Evolutionary conservation across 352 stramenopile genomes (phyloP).

Genomic region (Sclerospora graminicola): DNA sequence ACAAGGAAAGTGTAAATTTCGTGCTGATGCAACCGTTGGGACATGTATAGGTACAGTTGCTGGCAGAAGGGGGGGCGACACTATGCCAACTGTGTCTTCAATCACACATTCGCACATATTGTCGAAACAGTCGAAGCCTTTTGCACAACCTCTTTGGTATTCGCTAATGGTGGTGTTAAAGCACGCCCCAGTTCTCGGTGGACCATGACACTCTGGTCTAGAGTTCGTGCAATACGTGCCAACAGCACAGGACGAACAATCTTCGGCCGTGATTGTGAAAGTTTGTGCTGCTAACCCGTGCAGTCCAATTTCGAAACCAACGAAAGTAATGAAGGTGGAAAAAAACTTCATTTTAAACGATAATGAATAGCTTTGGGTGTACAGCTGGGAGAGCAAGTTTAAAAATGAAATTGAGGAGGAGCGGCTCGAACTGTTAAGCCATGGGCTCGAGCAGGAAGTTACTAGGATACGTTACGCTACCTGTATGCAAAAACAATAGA

Average conservation of each 20-base stretch:
- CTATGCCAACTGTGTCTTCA: slow-evolving; percentile 4
- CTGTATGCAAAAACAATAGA: too few species aligned
- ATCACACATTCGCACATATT: slow-evolving; percentile 20
- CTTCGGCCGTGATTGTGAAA: slow-evolving; percentile 3
- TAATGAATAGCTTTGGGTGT: not conserved
- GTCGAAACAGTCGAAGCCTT: slow-evolving; percentile 20
- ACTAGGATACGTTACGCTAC: too few species aligned
- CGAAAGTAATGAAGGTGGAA: slow-evolving; percentile 5
- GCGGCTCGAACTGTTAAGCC: not conserved
- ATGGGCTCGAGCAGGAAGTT: not conserved
- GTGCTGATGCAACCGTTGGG: too few species aligned
- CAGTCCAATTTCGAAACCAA: slow-evolving; percentile 4
- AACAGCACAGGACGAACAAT: slow-evolving; percentile 12
- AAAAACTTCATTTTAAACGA: slow-evolving; percentile 12
- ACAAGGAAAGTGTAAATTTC: too few species aligned
- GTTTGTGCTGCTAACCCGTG: slow-evolving; percentile 2
- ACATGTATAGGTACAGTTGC: too few species aligned
- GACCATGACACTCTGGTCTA: slow-evolving; percentile 6
- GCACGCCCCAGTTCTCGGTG: slow-evolving; percentile 4
- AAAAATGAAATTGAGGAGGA: not conserved
- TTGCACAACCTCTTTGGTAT: slow-evolving; percentile 11
- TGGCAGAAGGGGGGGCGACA: not conserved
- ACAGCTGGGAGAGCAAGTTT: too few species aligned
- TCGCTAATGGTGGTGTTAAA: slow-evolving; percentile 17
- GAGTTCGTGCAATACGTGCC: slow-evolving; percentile 13